These are phyloP conservation scores for Alternaria gaisen DNA, from an alignment of 2,329 filamentous ascomycete species.

Conservation along the genomic window DNA sequence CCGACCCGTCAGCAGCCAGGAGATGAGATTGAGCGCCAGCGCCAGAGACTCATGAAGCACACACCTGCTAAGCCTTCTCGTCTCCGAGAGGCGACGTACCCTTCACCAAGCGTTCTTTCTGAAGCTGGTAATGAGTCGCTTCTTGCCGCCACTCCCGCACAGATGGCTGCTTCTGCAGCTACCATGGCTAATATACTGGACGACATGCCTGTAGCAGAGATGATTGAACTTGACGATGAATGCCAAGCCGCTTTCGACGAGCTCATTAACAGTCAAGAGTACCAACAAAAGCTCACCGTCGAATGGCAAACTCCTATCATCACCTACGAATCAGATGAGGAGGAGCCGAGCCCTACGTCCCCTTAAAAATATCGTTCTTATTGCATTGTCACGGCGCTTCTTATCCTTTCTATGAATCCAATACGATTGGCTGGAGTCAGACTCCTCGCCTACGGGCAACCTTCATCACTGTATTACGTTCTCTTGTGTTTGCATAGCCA, in stretches of 20 bases:
- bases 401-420: background rate
- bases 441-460: background rate
- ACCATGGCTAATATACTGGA: slow-evolving; percentile 18
- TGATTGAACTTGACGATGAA: slow-evolving; percentile 30
- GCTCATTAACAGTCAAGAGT: slow-evolving; percentile 16
- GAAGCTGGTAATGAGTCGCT: slow-evolving; percentile 37
- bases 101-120: slow-evolving; percentile 42
- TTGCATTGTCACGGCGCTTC: slow-evolving; percentile 12
- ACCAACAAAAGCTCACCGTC: slow-evolving; percentile 22
- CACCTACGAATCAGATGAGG: slow-evolving; percentile 39
- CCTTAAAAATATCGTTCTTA: slow-evolving; percentile 2
- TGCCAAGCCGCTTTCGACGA: slow-evolving; percentile 23
- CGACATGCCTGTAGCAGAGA: slow-evolving; percentile 31
- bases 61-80: slow-evolving; percentile 47
- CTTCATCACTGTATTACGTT: background rate
- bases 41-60: slow-evolving; percentile 44
- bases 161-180: slow-evolving; percentile 10
- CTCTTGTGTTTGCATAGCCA: slow-evolving; percentile 2
- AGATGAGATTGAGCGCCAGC: slow-evolving; percentile 41
- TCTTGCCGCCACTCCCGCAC: slow-evolving; percentile 28
- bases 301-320: slow-evolving; percentile 25
- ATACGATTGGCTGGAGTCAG: background rate
- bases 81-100: slow-evolving; percentile 45
- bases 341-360: slow-evolving; percentile 26
- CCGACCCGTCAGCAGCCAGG: slow-evolving; percentile 20